Percentiles rank a stretch among this genome's conserved stretches.
phyloP scores from a whole-genome alignment of 768 basidiomycete genomes.

The Kwoniella heveanensis region DNA sequence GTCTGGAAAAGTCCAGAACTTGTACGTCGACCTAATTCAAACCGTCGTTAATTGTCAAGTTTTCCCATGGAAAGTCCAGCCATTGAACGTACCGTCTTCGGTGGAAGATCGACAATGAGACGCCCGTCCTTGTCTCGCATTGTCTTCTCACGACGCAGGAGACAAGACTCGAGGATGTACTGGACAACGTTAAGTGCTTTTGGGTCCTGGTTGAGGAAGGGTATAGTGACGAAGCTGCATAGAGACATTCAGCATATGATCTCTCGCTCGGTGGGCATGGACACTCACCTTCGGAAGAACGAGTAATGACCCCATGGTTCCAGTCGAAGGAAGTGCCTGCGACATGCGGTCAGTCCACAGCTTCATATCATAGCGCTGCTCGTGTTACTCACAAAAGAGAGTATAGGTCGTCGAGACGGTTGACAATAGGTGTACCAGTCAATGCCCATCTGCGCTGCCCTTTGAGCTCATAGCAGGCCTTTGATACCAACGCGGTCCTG shows the following conservation, averaged over 20 bases:
- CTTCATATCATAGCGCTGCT: too few relatives aligned
- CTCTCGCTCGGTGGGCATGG: neutral
- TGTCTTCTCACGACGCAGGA: slow-evolving; percentile 87
- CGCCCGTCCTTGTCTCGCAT: slow-evolving; percentile 86
- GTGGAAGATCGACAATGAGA: slow-evolving; percentile 81
- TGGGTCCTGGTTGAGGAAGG: slow-evolving; percentile 85
- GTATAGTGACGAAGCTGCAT: slow-evolving; percentile 84
- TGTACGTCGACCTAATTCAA: slow-evolving; percentile 70
- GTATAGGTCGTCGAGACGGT: slow-evolving; percentile 86
- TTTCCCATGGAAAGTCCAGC: too few relatives aligned
- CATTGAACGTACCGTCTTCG: slow-evolving; percentile 70
- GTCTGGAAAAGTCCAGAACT: slow-evolving; percentile 72
- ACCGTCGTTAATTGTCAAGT: too few relatives aligned
- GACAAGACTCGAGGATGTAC: slow-evolving; percentile 82
- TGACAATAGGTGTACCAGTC: slow-evolving; percentile 95
- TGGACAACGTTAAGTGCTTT: slow-evolving; percentile 95
- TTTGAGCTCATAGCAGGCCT: slow-evolving; percentile 75
- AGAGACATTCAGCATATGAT: slow-evolving; percentile 18
- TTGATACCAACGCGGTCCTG: slow-evolving; percentile 59
- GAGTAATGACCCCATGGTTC: slow-evolving; percentile 57
- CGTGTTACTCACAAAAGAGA: slow-evolving; percentile 65
- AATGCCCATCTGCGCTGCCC: slow-evolving; percentile 86
- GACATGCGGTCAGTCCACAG: slow-evolving; percentile 13
- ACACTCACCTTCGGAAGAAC: slow-evolving; percentile 77
- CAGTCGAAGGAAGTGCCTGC: slow-evolving; percentile 54